Conservation (phyloP, 768 basidiomycete species). For the Exidia glandulosa region DNA sequence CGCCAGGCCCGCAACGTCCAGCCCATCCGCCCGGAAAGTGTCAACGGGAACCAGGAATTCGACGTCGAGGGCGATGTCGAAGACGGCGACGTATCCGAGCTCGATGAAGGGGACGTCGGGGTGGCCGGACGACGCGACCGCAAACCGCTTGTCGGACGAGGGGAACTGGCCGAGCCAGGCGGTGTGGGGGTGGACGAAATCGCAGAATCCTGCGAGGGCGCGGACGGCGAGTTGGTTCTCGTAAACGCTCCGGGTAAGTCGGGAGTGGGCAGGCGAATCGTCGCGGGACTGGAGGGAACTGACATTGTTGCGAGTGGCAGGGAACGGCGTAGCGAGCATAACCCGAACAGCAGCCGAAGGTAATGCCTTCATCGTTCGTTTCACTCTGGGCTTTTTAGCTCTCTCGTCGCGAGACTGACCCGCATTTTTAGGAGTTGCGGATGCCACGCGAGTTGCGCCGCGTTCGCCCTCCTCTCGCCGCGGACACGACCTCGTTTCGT, state of each 20-base stretch:
- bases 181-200: no score
- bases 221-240: no score
- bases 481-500: not conserved
- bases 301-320: not conserved
- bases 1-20: not conserved
- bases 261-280: no score
- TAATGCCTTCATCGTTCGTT: not conserved
- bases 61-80: not conserved
- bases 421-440: not conserved
- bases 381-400: not conserved
- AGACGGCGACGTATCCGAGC: not conserved
- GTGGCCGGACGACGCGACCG: no score
- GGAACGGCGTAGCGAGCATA: not conserved
- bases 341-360: not conserved
- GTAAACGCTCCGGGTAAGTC: no score
- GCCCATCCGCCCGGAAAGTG: not conserved
- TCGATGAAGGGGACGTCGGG: not conserved
- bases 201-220: no score
- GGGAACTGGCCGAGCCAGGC: no score
- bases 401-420: not conserved
- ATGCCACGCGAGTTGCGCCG: not conserved
- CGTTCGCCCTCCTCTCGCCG: not conserved
- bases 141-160: no score
- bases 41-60: not conserved
- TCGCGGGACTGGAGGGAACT: not conserved